Evolutionary conservation across 441 rosid species (phyloP).

Genomic region (Corymbia citriodora): DNA sequence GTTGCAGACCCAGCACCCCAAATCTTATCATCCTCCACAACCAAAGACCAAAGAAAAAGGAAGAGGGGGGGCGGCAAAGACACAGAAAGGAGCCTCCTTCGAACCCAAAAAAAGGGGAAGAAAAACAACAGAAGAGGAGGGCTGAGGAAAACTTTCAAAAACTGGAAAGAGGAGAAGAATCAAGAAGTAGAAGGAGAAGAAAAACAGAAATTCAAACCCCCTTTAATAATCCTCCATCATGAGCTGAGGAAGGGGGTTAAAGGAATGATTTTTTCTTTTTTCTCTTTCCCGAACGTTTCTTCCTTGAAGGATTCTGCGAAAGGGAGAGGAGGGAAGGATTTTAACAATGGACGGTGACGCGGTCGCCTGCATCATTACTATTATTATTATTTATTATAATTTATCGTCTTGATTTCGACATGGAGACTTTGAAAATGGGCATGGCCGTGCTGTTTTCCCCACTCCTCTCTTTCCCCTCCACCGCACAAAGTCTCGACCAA

Average conservation of each 20-base stretch:
- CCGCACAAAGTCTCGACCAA: not conserved
- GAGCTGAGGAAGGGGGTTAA: not conserved
- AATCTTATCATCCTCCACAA: constrained; percentile 45
- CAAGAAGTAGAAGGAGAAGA: not conserved
- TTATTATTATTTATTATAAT: too few species aligned
- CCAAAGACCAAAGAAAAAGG: not conserved
- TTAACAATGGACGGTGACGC: not conserved
- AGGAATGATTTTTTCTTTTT: not conserved
- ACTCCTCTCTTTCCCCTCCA: not conserved
- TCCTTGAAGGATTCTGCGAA: not conserved
- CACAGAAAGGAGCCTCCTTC: not conserved
- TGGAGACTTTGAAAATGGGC: not conserved
- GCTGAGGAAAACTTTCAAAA: not conserved
- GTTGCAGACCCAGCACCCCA: constrained; percentile 59
- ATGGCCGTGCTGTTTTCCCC: not conserved
- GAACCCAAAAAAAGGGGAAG: not conserved
- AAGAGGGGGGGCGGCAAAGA: not conserved
- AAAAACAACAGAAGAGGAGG: not conserved
- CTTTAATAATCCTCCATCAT: not conserved
- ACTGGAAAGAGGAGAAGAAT: not conserved
- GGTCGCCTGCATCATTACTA: not conserved
- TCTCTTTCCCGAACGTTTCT: not conserved
- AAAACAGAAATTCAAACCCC: not conserved
- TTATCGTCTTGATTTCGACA: not conserved
- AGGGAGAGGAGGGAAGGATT: not conserved